A percentile compares a stretch with the other conserved stretches of the same genome.
Conservation (phyloP, 257 asterid species). For the Cynanchum wilfordii region DNA sequence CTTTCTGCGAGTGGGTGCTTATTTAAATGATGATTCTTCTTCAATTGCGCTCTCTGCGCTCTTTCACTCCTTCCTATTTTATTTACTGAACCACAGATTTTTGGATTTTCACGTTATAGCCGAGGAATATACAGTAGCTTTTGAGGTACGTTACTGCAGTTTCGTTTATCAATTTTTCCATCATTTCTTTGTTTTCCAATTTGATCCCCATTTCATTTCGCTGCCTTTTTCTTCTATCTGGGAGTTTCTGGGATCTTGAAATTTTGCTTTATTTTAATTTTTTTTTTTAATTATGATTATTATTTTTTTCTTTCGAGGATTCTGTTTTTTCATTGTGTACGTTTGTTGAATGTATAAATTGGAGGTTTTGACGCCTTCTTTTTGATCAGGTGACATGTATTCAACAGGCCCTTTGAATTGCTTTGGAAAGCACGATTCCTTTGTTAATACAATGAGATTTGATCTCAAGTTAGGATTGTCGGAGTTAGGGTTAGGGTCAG, state of each 20-base stretch:
- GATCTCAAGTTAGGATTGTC: constrained; percentile 23
- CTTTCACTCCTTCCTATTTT: constrained; percentile 24
- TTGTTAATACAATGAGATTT: constrained; percentile 20
- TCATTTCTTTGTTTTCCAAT: not conserved
- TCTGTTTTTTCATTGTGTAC: not conserved
- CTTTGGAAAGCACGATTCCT: constrained; percentile 24
- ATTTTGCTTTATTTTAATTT: constrained; percentile 3
- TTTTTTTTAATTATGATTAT: too few relatives aligned
- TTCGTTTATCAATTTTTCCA: not conserved
- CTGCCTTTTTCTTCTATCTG: constrained; percentile 29
- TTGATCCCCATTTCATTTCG: constrained; percentile 6
- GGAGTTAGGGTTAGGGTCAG: constrained; percentile 25
- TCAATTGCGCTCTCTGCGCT: constrained; percentile 20
- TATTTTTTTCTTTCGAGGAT: not conserved
- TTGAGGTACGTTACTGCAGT: constrained; percentile 20
- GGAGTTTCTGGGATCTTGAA: constrained; percentile 10
- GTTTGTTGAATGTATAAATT: constrained; percentile 14
- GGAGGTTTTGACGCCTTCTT: constrained; percentile 14
- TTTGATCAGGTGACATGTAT: constrained; percentile 63
- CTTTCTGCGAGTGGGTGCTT: constrained; percentile 7
- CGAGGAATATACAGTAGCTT: constrained; percentile 10
- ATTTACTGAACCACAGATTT: constrained; percentile 1
- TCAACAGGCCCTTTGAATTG: constrained; percentile 33
- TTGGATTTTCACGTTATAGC: constrained; percentile 9
- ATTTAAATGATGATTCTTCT: constrained; percentile 18